These are phyloP conservation scores for Tephrocybe sp. DNA, from an alignment of 768 basidiomycete species.

Conservation along the genomic window DNA sequence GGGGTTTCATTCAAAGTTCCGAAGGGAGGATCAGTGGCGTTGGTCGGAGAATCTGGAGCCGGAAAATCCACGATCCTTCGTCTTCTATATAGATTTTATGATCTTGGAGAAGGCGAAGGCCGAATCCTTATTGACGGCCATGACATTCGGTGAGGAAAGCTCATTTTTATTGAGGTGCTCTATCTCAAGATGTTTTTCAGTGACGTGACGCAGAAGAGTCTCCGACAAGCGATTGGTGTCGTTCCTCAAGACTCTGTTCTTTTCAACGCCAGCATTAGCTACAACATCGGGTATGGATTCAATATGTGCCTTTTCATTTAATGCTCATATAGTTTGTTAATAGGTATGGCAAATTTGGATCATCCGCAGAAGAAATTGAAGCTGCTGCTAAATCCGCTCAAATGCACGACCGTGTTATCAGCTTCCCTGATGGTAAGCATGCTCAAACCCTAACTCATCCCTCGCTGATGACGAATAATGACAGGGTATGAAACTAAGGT, in stretches of 20 bases:
- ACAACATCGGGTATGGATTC: slow-evolving; percentile 65
- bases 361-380: slow-evolving; percentile 73
- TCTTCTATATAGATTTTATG: slow-evolving; percentile 92
- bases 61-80: slow-evolving; percentile 86
- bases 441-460: not conserved
- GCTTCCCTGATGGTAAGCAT: slow-evolving; percentile 69
- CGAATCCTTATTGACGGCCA: slow-evolving; percentile 83
- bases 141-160: slow-evolving; percentile 58
- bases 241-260: slow-evolving; percentile 85
- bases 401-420: slow-evolving; percentile 83
- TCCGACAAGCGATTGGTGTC: slow-evolving; percentile 83
- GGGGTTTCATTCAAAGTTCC: slow-evolving; percentile 87
- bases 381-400: slow-evolving; percentile 79
- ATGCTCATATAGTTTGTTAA: not conserved
- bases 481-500: slow-evolving; percentile 79
- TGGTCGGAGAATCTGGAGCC: slow-evolving; percentile 82
- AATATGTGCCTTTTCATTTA: not conserved
- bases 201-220: slow-evolving; percentile 78
- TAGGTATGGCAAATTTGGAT: slow-evolving; percentile 77
- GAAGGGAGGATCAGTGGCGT: slow-evolving; percentile 83
- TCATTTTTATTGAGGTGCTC: not conserved
- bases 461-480: slow-evolving; percentile 2
- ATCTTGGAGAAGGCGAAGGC: slow-evolving; percentile 76
- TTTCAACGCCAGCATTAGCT: slow-evolving; percentile 69
- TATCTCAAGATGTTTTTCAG: slow-evolving; percentile 28